A percentile compares a stretch with the other conserved stretches of the same genome.
These are phyloP conservation scores for Corynespora cassiicola DNA, from an alignment of 2,329 filamentous ascomycete species.

Conservation along the genomic window DNA sequence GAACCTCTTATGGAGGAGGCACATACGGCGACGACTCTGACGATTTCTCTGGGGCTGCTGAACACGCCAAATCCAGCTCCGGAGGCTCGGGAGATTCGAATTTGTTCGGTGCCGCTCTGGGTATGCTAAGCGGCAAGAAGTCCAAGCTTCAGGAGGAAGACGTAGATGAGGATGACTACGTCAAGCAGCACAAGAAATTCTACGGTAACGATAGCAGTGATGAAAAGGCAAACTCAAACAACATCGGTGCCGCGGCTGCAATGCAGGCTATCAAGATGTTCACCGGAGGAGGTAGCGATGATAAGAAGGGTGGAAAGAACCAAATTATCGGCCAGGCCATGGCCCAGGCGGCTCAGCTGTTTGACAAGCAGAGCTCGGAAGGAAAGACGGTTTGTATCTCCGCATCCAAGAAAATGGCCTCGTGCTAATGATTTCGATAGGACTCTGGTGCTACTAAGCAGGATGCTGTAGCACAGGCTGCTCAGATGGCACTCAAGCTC, in stretches of 20 bases:
- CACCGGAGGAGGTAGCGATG: constrained; percentile 57
- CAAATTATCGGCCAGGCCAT: constrained; percentile 86
- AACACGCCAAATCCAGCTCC: constrained; percentile 63
- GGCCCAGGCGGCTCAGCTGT: constrained; percentile 83
- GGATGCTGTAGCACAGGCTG: constrained; percentile 77
- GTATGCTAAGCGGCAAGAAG: constrained; percentile 62
- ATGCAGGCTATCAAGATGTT: constrained; percentile 86
- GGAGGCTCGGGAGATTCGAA: constrained; percentile 56
- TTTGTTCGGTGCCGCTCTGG: constrained; percentile 64
- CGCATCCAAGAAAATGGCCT: constrained; percentile 45
- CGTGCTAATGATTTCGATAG: constrained; percentile 36
- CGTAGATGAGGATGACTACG: constrained; percentile 70
- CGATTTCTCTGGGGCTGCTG: constrained; percentile 61
- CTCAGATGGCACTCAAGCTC: constrained; percentile 88
- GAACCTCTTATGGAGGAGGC: constrained; percentile 49
- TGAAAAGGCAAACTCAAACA: constrained; percentile 52
- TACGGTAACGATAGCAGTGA: constrained; percentile 63
- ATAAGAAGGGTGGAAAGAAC: constrained; percentile 67
- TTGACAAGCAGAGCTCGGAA: constrained; percentile 64
- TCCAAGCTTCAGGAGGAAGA: constrained; percentile 57
- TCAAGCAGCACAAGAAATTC: constrained; percentile 76
- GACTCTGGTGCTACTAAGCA: constrained; percentile 74
- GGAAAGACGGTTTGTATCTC: constrained; percentile 58
- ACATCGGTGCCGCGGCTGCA: constrained; percentile 73
- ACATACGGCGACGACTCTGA: constrained; percentile 50